phyloP scores from a whole-genome alignment of 257 asterid genomes.

The Solanum appendiculatum region DNA sequence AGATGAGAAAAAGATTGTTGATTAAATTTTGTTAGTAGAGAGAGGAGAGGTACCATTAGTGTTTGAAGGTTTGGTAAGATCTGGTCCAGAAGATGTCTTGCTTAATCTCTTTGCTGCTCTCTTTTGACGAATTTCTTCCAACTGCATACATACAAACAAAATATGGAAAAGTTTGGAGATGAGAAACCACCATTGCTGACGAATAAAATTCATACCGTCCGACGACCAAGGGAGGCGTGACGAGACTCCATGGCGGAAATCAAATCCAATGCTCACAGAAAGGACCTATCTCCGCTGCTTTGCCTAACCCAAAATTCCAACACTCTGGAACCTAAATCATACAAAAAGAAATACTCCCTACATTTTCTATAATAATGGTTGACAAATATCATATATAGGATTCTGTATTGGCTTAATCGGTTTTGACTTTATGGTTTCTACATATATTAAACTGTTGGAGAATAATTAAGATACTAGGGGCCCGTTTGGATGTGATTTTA shows the following conservation, averaged over 20 bases:
- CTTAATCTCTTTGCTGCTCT: constrained; percentile 85
- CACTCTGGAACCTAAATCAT: too few relatives aligned
- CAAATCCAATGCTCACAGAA: background rate
- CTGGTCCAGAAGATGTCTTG: constrained; percentile 72
- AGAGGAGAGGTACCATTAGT: constrained; percentile 18
- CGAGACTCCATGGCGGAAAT: constrained; percentile 54
- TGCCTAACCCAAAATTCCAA: background rate
- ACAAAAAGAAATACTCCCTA: too few relatives aligned
- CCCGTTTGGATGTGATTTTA: too few relatives aligned
- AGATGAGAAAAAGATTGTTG: background rate
- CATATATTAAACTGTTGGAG: too few relatives aligned
- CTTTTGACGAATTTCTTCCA: constrained; percentile 95
- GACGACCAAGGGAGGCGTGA: constrained; percentile 84
- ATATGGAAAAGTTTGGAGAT: background rate
- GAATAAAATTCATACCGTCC: constrained; percentile 52
- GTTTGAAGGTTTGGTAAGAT: constrained; percentile 45
- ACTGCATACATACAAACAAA: constrained; percentile 21
- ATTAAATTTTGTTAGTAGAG: background rate
- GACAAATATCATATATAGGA: too few relatives aligned
- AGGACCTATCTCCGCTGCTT: background rate
- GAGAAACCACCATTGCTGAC: background rate
- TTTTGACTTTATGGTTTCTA: too few relatives aligned
- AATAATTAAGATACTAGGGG: too few relatives aligned
- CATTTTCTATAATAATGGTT: too few relatives aligned
- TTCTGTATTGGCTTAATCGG: too few relatives aligned